Conservation (phyloP, 2,329 filamentous ascomycete genomes). For the Alternaria sp. region DNA sequence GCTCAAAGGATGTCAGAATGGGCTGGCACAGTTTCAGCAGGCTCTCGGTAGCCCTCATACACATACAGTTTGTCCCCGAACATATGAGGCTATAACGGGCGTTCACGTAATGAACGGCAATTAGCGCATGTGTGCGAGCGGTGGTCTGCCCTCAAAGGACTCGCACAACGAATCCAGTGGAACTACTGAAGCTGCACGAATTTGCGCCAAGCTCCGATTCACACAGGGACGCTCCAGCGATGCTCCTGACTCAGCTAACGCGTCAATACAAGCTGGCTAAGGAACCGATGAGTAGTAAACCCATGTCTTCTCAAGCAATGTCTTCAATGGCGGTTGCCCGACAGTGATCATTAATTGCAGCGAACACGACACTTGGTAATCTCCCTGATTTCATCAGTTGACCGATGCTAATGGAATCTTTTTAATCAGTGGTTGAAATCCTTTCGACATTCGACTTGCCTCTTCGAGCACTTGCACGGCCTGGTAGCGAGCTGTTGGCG, state of each 20-base stretch:
- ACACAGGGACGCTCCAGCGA: slow-evolving; percentile 3
- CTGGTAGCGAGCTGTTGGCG: slow-evolving; percentile 41
- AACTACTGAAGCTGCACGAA: slow-evolving; percentile 34
- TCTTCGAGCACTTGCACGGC: slow-evolving; percentile 1
- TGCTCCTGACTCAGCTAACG: slow-evolving; percentile 6
- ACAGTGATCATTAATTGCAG: background rate
- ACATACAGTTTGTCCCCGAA: background rate
- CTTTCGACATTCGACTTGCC: background rate
- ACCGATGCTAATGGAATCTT: background rate
- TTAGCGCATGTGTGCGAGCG: slow-evolving; percentile 8
- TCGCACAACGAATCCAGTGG: slow-evolving; percentile 41
- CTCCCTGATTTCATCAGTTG: background rate
- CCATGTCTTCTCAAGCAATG: background rate
- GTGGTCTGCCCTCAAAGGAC: slow-evolving; percentile 20
- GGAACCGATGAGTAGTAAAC: background rate
- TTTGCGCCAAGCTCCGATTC: slow-evolving; percentile 24
- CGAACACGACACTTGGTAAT: background rate
- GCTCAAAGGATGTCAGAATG: background rate
- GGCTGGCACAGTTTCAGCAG: background rate
- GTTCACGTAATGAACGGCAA: slow-evolving; percentile 7
- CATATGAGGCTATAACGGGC: slow-evolving; percentile 5
- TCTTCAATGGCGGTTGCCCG: background rate
- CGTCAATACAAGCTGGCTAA: background rate
- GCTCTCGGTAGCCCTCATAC: background rate
- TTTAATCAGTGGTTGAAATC: background rate